phyloP scores from a whole-genome alignment of 306 rosid genomes.

The Oxytropis ochrocephala region DNA sequence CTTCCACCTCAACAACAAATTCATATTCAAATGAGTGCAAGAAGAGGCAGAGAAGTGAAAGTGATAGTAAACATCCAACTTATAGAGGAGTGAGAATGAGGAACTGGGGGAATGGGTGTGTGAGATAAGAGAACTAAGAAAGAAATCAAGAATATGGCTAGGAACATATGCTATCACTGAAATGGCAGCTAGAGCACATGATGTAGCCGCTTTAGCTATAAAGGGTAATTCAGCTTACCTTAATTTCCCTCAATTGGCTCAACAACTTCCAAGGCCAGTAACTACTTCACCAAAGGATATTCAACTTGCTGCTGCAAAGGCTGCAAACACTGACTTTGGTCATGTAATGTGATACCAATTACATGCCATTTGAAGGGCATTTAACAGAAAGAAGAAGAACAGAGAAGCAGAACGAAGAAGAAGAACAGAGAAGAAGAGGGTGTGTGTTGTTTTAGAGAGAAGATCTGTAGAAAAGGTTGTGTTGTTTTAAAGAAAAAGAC shows the following conservation, averaged over 20 bases:
- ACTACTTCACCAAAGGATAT: too few species aligned
- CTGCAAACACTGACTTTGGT: too few species aligned
- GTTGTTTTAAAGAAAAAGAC: too few species aligned
- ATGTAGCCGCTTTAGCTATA: constrained; percentile 93
- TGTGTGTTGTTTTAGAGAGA: too few species aligned
- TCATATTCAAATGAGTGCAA: constrained; percentile 8
- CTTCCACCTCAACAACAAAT: constrained; percentile 10
- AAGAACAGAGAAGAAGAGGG: too few species aligned
- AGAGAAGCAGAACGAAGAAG: too few species aligned
- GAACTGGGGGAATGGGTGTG: constrained; percentile 88
- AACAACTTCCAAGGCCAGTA: constrained; percentile 60
- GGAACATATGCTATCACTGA: constrained; percentile 78
- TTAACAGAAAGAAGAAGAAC: too few species aligned
- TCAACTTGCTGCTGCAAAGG: too few species aligned
- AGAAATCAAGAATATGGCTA: constrained; percentile 88
- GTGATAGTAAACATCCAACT: too few species aligned
- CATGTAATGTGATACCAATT: too few species aligned
- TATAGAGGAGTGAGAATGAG: constrained; percentile 83
- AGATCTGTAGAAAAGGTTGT: too few species aligned
- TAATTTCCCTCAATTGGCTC: constrained; percentile 67
- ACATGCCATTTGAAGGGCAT: too few species aligned
- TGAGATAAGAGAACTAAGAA: constrained; percentile 82
- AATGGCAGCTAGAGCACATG: constrained; percentile 97
- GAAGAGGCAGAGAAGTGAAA: constrained; percentile 33
- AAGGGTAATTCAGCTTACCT: constrained; percentile 64